phyloP scores from a whole-genome alignment of 2,329 filamentous ascomycete species.

The Hymenoscyphus fructigenus region DNA sequence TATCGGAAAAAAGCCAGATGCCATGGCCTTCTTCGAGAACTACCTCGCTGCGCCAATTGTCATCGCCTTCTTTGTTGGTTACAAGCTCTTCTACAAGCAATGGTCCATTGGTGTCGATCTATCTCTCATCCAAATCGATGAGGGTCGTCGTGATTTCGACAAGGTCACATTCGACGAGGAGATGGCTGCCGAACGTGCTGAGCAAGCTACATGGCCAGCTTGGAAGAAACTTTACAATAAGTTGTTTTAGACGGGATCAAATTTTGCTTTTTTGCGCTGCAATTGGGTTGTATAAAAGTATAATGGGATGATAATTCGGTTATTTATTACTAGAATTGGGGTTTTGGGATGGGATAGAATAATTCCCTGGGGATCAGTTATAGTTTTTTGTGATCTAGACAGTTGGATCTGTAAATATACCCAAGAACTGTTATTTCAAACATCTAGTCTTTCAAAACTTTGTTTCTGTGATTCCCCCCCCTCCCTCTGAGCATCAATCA shows the following conservation, averaged over 20 bases:
- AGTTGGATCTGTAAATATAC: slow-evolving; percentile 2
- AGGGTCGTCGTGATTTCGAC: slow-evolving; percentile 34
- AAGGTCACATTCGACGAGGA: slow-evolving; percentile 34
- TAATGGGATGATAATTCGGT: neutral
- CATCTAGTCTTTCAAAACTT: neutral
- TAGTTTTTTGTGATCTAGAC: neutral
- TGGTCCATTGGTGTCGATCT: slow-evolving; percentile 32
- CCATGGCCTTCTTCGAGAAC: slow-evolving; percentile 38
- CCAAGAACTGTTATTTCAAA: slow-evolving; percentile 4
- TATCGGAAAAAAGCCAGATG: slow-evolving; percentile 45
- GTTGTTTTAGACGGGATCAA: slow-evolving; percentile 4
- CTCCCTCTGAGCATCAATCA: neutral
- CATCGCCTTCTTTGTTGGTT: slow-evolving; percentile 58
- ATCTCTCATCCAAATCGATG: slow-evolving; percentile 33
- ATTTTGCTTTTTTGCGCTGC: neutral
- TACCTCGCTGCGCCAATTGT: slow-evolving; percentile 60
- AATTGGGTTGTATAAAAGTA: neutral
- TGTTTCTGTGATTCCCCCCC: neutral
- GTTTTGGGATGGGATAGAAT: neutral
- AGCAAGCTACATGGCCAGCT: slow-evolving; percentile 31
- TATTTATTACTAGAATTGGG: neutral
- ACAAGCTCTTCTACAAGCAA: slow-evolving; percentile 56
- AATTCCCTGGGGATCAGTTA: neutral
- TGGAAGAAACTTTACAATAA: slow-evolving; percentile 29
- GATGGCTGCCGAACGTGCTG: slow-evolving; percentile 32